These are phyloP conservation scores for Candida argentea DNA, from an alignment of 805 yeast species.

Conservation along the genomic window DNA sequence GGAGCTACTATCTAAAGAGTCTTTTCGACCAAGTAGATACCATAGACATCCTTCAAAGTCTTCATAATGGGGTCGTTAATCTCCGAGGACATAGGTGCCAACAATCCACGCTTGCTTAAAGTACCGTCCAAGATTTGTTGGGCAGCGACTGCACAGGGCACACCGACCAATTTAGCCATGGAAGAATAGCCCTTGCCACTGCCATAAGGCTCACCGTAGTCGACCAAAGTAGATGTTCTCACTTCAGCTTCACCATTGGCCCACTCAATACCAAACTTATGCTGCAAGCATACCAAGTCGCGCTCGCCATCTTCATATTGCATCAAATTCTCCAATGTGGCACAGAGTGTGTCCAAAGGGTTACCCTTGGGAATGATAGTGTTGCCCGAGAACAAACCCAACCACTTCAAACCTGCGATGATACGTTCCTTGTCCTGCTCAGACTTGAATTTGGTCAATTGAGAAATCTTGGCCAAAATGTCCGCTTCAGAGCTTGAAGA, in stretches of 20 bases:
- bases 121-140: slow-evolving; percentile 79
- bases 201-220: slow-evolving; percentile 64
- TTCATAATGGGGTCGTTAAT: slow-evolving; percentile 86
- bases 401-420: slow-evolving; percentile 84
- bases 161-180: slow-evolving; percentile 98
- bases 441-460: slow-evolving; percentile 71
- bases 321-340: slow-evolving; percentile 90
- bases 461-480: slow-evolving; percentile 62
- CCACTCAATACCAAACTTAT: slow-evolving; percentile 96
- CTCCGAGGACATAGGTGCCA: slow-evolving; percentile 89
- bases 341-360: slow-evolving; percentile 93
- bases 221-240: slow-evolving; percentile 92
- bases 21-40: slow-evolving; percentile 76
- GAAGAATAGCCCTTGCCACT: slow-evolving; percentile 68
- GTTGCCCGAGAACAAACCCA: slow-evolving; percentile 77
- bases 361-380: slow-evolving; percentile 81
- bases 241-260: slow-evolving; percentile 84
- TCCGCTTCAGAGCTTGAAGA: slow-evolving; percentile 61
- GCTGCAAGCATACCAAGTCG: slow-evolving; percentile 91
- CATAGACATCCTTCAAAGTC: slow-evolving; percentile 81
- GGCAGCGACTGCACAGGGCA: slow-evolving; percentile 95
- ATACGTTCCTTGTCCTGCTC: slow-evolving; percentile 80
- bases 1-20: slow-evolving; percentile 2
- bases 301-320: slow-evolving; percentile 94
- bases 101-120: slow-evolving; percentile 67